Evolutionary conservation across 805 yeast species (phyloP).

Genomic region (Martiniozyma abietophila): DNA sequence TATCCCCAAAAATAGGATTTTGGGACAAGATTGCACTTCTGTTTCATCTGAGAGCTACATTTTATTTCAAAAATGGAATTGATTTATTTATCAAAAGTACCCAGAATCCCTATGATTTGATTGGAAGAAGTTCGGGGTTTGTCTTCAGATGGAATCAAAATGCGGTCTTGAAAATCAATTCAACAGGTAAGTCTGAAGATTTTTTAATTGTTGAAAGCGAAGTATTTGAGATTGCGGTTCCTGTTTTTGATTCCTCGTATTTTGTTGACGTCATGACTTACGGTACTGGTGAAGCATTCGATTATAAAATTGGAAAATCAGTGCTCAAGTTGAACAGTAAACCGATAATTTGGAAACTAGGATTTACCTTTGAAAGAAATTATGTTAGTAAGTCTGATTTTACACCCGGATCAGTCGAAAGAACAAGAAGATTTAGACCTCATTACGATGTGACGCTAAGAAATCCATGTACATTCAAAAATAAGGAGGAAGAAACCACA

Average conservation of each 20-base stretch:
- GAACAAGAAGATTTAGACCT: constrained; percentile 41
- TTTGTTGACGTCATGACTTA: constrained; percentile 15
- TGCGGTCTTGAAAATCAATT: constrained; percentile 41
- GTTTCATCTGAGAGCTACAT: constrained; percentile 43
- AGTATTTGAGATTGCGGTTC: constrained; percentile 48
- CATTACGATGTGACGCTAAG: constrained; percentile 51
- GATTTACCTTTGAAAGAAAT: constrained; percentile 65
- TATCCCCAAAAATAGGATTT: constrained; percentile 53
- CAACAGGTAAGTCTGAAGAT: constrained; percentile 38
- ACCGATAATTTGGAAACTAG: constrained; percentile 67
- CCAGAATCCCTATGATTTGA: constrained; percentile 45
- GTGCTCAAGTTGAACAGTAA: constrained; percentile 55
- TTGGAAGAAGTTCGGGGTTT: constrained; percentile 53
- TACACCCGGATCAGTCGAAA: constrained; percentile 25
- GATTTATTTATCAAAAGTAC: constrained; percentile 57
- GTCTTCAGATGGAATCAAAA: constrained; percentile 57
- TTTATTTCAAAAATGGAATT: constrained; percentile 41
- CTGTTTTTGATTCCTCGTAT: constrained; percentile 33
- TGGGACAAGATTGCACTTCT: constrained; percentile 60
- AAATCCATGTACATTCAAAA: constrained; percentile 41
- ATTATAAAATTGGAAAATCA: constrained; percentile 35
- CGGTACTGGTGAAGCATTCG: constrained; percentile 22
- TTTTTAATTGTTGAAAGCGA: constrained; percentile 46
- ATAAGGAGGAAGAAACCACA: constrained; percentile 27
- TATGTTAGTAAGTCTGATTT: constrained; percentile 26